Evolutionary conservation across 129 eudicot species (phyloP), one percentile per base, ranked within the genome.

Genomic region (Logfia minima): DNA sequence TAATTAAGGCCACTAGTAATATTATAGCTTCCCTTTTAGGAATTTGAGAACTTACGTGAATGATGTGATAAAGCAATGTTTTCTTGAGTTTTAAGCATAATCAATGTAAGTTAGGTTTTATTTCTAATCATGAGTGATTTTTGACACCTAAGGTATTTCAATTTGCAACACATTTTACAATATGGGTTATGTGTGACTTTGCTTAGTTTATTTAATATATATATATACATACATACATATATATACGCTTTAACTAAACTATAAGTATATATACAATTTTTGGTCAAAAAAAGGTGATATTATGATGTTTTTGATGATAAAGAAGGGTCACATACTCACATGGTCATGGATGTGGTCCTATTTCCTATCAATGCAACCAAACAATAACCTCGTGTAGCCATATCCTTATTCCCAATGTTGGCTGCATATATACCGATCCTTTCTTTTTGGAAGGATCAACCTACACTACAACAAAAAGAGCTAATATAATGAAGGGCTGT

Each of bases 281-380:
- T 32, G 31, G 53, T n/a, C 35, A 7, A 21, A 10, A 19, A 19
- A 58, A 14, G 39, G 39, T 14, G 7, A 18, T 9, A 55, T 34
- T 59, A 58, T 4, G 68, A 56, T 37, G 68, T 37, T 74, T 59
- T 67, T 28, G 31, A 45, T 64, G 52, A 76, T 66, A 76, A 51
- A 76, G 73, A 51, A 51, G 7, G 73, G 80, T 41, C 48, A 41
- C 48, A 41, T 41, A 41, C 18, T 65, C 72, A 76, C 73, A 76
- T 76, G 80, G 80, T 29, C 35, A 76, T 23, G 24, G 55, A 14
- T 51, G 80, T 76, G 80, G 80, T 76, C 80, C 66, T 39, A 17
- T 41, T 23, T 76, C 80, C 73, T 39, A 17, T 41, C 52, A 75
- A 39, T 43, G 61, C 35, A 31, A 32, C 24, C 9, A 67, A 35